Percentiles rank a stretch among this genome's conserved stretches.
Conservation (phyloP, 2,329 filamentous ascomycete species). For the Aphanoascus verrucosus region DNA sequence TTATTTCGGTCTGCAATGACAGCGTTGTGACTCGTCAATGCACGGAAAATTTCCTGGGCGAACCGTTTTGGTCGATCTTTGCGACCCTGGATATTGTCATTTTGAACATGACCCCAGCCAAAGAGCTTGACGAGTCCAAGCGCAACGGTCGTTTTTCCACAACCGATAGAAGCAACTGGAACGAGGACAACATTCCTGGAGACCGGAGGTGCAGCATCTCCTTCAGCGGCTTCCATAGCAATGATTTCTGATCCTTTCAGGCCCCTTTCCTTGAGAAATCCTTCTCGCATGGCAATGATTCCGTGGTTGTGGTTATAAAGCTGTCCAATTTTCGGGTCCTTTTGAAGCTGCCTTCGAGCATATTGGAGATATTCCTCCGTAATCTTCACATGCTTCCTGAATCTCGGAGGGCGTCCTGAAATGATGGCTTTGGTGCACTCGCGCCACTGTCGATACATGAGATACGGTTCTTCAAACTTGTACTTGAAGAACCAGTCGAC, state of each 20-base stretch:
- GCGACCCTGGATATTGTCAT: constrained; percentile 84
- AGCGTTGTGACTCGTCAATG: constrained; percentile 54
- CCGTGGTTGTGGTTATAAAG: constrained; percentile 81
- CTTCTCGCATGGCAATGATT: constrained; percentile 81
- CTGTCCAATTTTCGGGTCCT: constrained; percentile 56
- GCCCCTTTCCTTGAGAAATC: constrained; percentile 73
- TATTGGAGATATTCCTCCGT: constrained; percentile 85
- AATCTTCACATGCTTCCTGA: constrained; percentile 78
- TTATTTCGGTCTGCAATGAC: constrained; percentile 94
- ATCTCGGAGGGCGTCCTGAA: constrained; percentile 58
- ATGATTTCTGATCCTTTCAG: constrained; percentile 84
- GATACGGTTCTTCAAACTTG: constrained; percentile 97
- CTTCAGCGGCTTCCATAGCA: constrained; percentile 49
- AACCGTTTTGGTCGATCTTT: constrained; percentile 66
- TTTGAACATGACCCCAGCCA: constrained; percentile 85
- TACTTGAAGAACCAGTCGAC: constrained; percentile 99
- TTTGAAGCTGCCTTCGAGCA: constrained; percentile 60
- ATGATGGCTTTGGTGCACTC: constrained; percentile 93
- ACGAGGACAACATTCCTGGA: constrained; percentile 66
- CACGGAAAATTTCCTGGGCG: constrained; percentile 55
- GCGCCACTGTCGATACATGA: constrained; percentile 98
- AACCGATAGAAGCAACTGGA: constrained; percentile 86
- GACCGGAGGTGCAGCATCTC: constrained; percentile 35
- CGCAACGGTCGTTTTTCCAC: constrained; percentile 90
- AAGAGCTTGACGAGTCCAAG: constrained; percentile 74